Percentiles rank a stretch among this genome's conserved stretches.
Conservation (phyloP, 148 eudicot genomes). For the Arbutus unedo region DNA sequence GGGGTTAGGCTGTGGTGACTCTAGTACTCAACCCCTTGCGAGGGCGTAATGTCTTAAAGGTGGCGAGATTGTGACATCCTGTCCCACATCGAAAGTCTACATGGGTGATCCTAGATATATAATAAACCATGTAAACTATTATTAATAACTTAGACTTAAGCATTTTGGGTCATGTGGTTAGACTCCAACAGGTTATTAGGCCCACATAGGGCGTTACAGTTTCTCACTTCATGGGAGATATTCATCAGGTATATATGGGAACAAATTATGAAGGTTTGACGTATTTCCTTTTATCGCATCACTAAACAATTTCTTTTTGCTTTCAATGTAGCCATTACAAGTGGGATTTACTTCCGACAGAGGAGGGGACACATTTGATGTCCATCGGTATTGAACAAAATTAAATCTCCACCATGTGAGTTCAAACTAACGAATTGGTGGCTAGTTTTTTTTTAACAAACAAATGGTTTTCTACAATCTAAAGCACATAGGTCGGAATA, state of each 20-base stretch:
- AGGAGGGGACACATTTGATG: constrained; percentile 74
- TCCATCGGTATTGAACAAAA: constrained; percentile 70
- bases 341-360: constrained; percentile 46
- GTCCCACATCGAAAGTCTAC: too few relatives aligned
- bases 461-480: background rate
- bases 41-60: too few relatives aligned
- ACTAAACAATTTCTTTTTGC: background rate
- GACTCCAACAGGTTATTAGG: too few relatives aligned
- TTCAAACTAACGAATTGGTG: background rate
- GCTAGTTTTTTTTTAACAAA: background rate
- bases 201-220: too few relatives aligned
- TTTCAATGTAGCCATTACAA: constrained; percentile 38
- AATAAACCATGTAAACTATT: too few relatives aligned
- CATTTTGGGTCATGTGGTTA: too few relatives aligned
- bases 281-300: background rate
- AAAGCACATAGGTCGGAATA: constrained; percentile 55
- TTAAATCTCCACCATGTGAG: constrained; percentile 73
- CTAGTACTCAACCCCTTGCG: too few relatives aligned
- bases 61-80: too few relatives aligned
- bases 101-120: too few relatives aligned
- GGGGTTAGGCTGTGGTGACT: too few relatives aligned
- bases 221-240: constrained; percentile 73
- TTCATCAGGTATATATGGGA: constrained; percentile 58
- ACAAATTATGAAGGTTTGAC: background rate
- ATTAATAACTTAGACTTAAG: too few relatives aligned